Base-by-base conservation (phyloP, 495 filamentous ascomycete species). In the Staphylotrichum tortipilum region DNA sequence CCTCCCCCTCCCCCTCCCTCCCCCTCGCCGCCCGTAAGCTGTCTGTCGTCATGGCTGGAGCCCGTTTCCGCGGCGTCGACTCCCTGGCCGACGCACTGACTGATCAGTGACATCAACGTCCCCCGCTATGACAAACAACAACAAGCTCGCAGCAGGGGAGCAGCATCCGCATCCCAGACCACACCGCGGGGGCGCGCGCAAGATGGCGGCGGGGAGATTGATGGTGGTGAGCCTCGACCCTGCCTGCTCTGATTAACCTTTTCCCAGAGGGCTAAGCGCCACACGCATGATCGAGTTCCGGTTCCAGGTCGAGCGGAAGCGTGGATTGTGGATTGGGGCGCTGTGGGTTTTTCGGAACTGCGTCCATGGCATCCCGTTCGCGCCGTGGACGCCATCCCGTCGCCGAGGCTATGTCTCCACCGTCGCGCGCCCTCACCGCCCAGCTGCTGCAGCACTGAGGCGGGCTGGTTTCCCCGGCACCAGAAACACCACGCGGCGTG, bases 101-200 rank as follows among this genome's bases (percentile, higher is more conserved):
- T 46, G 44, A 50, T 54, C 50, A 18, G 43, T 59, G 57, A 60
- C 57, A 60, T 60, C 57, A 56, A 49, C 34, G 19, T 21, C 1
- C 44, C 47, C 28, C 34, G 7, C 28, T 14, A 47, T 17, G 30
- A 34, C 30, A 15, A 19, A 11, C 21, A 12, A 3, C 11, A 35
- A 17, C 14, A 24, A 14, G 31, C 4, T 12, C 9, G 31, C 5
- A 34, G 31, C 26, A 10, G 10, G 26, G 26, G 6, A 28, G 10
- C 26, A 10, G 26, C 26, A 28, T 28, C 10, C 10, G 22, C 11
- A 41, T 17, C 38, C 22, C 23, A 10, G 1, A 5, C 7, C 17
- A 12, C 41, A 30, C 41, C 17, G 4, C 24, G 9, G 12, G 11
- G 15, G 1, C n/a, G n/a, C 17, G 24, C 41, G 24, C 3, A 28